phyloP scores from a whole-genome alignment of 2,329 filamentous ascomycete genomes.

The Venturia pyrina region DNA sequence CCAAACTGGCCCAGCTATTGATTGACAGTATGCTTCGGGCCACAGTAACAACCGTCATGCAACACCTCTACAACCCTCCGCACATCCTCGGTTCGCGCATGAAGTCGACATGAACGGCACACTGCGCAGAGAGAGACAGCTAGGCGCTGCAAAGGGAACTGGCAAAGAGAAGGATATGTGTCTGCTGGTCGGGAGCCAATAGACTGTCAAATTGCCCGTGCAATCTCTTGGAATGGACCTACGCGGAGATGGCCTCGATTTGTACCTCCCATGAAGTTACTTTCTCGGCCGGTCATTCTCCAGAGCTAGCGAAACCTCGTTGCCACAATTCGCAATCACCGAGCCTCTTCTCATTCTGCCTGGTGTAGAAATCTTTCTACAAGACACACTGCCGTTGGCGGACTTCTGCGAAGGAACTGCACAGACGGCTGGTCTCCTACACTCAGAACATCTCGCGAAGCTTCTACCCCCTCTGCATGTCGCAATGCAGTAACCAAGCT shows the following conservation, averaged over 20 bases:
- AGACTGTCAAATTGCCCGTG: neutral
- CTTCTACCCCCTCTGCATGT: too few relatives aligned
- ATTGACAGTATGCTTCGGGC: neutral
- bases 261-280: too few relatives aligned
- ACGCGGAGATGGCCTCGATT: too few relatives aligned
- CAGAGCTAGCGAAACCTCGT: neutral
- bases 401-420: too few relatives aligned
- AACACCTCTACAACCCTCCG: neutral
- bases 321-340: neutral
- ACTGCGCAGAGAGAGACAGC: neutral
- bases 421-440: neutral
- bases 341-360: neutral
- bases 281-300: neutral
- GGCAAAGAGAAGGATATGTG: neutral
- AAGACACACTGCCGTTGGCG: neutral
- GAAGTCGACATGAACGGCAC: neutral
- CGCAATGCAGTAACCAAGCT: too few relatives aligned
- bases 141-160: too few relatives aligned
- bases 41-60: neutral
- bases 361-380: neutral
- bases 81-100: neutral
- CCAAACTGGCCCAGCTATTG: neutral
- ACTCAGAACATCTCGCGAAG: neutral
- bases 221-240: neutral
- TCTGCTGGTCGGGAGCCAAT: neutral